These are phyloP conservation scores for Phycomyces blakesleeanus DNA, from an alignment of 192 early-diverging fungal genomes.

Conservation along the genomic window DNA sequence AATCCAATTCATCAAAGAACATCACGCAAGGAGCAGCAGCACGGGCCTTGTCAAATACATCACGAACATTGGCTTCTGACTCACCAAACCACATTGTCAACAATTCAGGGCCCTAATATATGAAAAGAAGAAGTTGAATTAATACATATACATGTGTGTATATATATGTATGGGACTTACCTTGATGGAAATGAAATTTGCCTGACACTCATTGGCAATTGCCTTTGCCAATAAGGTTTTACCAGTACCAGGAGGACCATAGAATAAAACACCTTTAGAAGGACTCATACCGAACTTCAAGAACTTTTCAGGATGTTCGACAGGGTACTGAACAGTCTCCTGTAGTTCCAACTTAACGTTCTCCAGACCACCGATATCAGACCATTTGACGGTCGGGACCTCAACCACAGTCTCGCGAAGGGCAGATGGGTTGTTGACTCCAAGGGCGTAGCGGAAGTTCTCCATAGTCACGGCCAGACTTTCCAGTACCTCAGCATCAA, in stretches of 20 bases:
- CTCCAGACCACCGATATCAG: slow-evolving; percentile 96
- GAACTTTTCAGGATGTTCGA: slow-evolving; percentile 99
- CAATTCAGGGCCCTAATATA: slow-evolving; percentile 86
- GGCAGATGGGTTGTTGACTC: slow-evolving; percentile 92
- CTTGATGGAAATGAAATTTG: slow-evolving; percentile 99
- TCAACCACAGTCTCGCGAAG: slow-evolving; percentile 98
- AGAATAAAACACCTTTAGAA: slow-evolving; percentile 96
- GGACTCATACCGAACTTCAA: slow-evolving; percentile 98
- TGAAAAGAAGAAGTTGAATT: too few species aligned
- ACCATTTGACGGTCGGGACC: slow-evolving; percentile 92
- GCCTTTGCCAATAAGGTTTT: slow-evolving; percentile 99
- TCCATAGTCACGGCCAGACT: slow-evolving; percentile 95
- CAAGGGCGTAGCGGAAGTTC: slow-evolving; percentile 92
- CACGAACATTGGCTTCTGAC: slow-evolving; percentile 97
- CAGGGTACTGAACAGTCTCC: slow-evolving; percentile 98
- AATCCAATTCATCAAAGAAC: slow-evolving; percentile 99
- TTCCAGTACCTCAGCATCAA: slow-evolving; percentile 95
- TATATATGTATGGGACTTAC: too few species aligned
- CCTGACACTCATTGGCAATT: slow-evolving; percentile 99
- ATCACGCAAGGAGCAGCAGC: slow-evolving; percentile 98
- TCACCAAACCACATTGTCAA: slow-evolving; percentile 99
- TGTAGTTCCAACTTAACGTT: slow-evolving; percentile 97
- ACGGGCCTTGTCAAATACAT: slow-evolving; percentile 98
- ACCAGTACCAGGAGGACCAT: slow-evolving; percentile 97
- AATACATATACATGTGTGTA: too few species aligned